Percentiles rank a stretch among this genome's conserved stretches.
These are phyloP conservation scores for Pouteria campechiana DNA, from an alignment of 179 eudicot genomes.

Conservation along the genomic window DNA sequence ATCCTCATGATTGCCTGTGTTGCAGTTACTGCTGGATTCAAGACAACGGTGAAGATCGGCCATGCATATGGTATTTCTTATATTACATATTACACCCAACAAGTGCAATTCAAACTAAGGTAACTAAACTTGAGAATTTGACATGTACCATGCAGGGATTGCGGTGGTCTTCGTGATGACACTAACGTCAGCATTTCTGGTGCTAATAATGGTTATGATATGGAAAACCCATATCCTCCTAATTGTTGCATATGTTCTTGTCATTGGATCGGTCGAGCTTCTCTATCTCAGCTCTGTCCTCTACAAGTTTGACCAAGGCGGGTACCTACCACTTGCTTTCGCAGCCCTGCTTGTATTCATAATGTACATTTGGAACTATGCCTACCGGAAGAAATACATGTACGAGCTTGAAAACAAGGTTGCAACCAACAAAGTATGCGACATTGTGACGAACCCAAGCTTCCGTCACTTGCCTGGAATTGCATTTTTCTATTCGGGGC, in stretches of 20 bases:
- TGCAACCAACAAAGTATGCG: slow-evolving; percentile 19
- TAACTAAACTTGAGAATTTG: background rate
- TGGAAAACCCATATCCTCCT: slow-evolving; percentile 44
- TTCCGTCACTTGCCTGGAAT: slow-evolving; percentile 36
- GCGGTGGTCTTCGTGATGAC: slow-evolving; percentile 79
- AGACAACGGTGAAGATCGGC: slow-evolving; percentile 48
- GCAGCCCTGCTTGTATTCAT: slow-evolving; percentile 26
- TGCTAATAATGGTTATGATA: slow-evolving; percentile 46
- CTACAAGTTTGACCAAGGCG: slow-evolving; percentile 50
- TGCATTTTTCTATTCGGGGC: slow-evolving; percentile 71
- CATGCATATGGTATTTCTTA: slow-evolving; percentile 59
- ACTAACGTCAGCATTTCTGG: slow-evolving; percentile 46
- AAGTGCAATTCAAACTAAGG: background rate
- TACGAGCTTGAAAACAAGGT: slow-evolving; percentile 56
- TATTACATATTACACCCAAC: no score
- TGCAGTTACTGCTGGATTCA: slow-evolving; percentile 43
- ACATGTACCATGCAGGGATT: slow-evolving; percentile 32
- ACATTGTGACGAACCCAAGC: slow-evolving; percentile 8
- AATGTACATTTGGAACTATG: slow-evolving; percentile 60
- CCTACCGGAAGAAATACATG: slow-evolving; percentile 50
- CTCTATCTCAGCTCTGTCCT: slow-evolving; percentile 43
- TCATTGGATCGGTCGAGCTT: slow-evolving; percentile 39
- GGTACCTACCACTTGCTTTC: slow-evolving; percentile 55
- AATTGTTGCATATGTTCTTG: slow-evolving; percentile 18
- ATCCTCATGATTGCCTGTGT: slow-evolving; percentile 61